Evolutionary conservation across 208 protist genomes (phyloP).

Genomic region (Naegleria lovaniensis): DNA sequence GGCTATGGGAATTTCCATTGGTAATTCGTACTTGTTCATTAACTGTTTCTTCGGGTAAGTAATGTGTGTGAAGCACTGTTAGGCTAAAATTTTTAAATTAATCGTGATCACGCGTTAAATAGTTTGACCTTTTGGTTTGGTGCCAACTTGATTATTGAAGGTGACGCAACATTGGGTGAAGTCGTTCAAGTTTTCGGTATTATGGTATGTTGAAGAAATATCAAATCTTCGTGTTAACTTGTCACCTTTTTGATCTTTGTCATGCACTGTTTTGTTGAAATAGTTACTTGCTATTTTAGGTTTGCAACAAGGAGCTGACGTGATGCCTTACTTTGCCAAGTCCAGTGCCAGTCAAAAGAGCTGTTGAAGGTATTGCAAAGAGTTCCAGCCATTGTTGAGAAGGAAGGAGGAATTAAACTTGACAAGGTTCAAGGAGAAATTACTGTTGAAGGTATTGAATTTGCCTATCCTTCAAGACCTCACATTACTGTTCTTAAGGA

Average conservation of each 20-base stretch:
- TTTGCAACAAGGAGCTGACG: background rate
- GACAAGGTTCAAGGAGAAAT: constrained; percentile 41
- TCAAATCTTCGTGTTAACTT: background rate
- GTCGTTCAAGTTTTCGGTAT: background rate
- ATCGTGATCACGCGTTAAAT: too few relatives aligned
- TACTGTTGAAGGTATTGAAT: constrained; percentile 27
- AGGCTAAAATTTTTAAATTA: too few relatives aligned
- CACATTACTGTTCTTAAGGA: background rate
- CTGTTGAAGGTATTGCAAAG: background rate
- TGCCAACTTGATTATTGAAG: background rate
- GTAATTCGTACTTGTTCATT: background rate
- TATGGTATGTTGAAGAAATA: background rate
- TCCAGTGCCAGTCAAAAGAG: background rate
- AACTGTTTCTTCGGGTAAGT: background rate
- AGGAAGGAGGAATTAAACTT: background rate
- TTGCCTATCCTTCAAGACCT: constrained; percentile 20
- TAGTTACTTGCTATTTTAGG: background rate
- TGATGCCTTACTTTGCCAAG: background rate
- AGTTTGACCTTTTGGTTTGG: background rate
- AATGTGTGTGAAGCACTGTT: too few relatives aligned
- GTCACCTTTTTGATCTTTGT: too few relatives aligned
- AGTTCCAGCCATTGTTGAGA: background rate
- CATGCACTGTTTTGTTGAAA: too few relatives aligned
- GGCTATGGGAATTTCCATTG: background rate
- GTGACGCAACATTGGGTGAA: background rate